Percentiles rank a stretch among this genome's conserved stretches.
phyloP scores from a whole-genome alignment of 768 basidiomycete species.

The Tubosaeta sp. region DNA sequence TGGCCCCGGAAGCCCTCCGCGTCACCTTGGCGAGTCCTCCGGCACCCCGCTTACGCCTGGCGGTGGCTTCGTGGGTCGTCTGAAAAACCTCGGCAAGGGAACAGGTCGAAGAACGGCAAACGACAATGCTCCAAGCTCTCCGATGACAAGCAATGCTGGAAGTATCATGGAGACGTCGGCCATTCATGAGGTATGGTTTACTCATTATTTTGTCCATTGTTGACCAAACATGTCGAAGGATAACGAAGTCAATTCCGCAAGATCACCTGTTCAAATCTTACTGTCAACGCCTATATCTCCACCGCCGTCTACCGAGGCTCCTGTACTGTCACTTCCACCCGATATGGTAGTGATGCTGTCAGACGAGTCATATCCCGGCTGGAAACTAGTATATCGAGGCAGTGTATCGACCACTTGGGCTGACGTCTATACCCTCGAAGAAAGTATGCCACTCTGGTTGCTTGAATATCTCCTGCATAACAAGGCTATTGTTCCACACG shows the following conservation, averaged over 20 bases:
- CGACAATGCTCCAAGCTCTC: slow-evolving; percentile 24
- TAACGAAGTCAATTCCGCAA: slow-evolving; percentile 29
- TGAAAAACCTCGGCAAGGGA: slow-evolving; percentile 71
- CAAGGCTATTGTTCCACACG: slow-evolving; percentile 46
- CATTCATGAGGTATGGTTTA: slow-evolving; percentile 24
- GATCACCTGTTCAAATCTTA: slow-evolving; percentile 52
- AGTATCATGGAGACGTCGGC: slow-evolving; percentile 11
- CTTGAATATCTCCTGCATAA: slow-evolving; percentile 80
- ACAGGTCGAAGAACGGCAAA: slow-evolving; percentile 31
- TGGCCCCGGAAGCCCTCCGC: slow-evolving; percentile 35
- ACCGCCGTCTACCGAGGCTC: slow-evolving; percentile 69
- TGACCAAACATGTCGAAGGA: slow-evolving; percentile 17
- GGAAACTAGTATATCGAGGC: slow-evolving; percentile 74
- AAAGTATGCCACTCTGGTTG: slow-evolving; percentile 82
- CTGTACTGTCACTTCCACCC: slow-evolving; percentile 54
- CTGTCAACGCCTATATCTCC: slow-evolving; percentile 57
- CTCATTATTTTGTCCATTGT: neutral
- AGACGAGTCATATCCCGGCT: slow-evolving; percentile 74
- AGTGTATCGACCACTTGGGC: slow-evolving; percentile 53
- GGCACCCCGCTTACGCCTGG: slow-evolving; percentile 49
- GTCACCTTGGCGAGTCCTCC: slow-evolving; percentile 21
- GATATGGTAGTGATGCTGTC: slow-evolving; percentile 70
- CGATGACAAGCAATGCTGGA: slow-evolving; percentile 13
- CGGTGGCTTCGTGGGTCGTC: slow-evolving; percentile 69
- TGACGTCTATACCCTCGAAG: slow-evolving; percentile 59